Percentiles rank a stretch among this genome's conserved stretches.
Conservation (phyloP, 495 filamentous ascomycete genomes). For the Trichoderma gamsii region DNA sequence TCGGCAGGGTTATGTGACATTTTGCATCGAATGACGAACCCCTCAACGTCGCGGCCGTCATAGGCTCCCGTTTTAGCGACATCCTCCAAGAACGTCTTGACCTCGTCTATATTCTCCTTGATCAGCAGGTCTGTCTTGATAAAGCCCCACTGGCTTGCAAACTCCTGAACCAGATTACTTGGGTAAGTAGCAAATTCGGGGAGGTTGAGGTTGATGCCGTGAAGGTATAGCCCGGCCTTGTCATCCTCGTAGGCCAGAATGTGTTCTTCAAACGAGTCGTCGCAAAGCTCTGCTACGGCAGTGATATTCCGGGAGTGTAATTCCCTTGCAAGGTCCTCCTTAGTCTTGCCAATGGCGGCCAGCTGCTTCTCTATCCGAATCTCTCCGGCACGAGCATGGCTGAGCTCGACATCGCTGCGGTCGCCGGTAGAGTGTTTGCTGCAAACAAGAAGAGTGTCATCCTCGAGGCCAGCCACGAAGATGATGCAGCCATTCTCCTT, state of each 20-base stretch:
- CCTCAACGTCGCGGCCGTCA: conserved; percentile 86
- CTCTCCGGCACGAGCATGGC: conserved; percentile 84
- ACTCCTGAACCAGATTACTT: conserved; percentile 69
- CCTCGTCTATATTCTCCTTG: conserved; percentile 64
- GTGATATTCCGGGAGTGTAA: conserved; percentile 79
- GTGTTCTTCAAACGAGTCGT: conserved; percentile 94
- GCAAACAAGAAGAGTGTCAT: conserved; percentile 82
- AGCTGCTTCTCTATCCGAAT: conserved; percentile 78
- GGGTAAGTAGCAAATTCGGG: conserved; percentile 84
- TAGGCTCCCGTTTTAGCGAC: conserved; percentile 82
- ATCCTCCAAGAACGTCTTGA: conserved; percentile 72
- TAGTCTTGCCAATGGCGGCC: conserved; percentile 62
- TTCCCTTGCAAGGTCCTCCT: conserved; percentile 65
- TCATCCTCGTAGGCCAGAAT: conserved; percentile 84
- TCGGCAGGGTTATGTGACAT: conserved; percentile 35
- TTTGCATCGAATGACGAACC: conserved; percentile 92
- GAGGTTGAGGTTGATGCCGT: conserved; percentile 91
- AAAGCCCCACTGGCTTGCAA: conserved; percentile 92
- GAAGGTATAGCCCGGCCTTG: conserved; percentile 84
- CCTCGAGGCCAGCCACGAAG: conserved; percentile 86
- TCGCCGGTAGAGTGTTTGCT: conserved; percentile 94
- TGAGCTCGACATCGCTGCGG: conserved; percentile 58
- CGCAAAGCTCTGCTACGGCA: conserved; percentile 92
- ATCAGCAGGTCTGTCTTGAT: conserved; percentile 76
- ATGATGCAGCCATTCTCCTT: conserved; percentile 99